Percentiles rank a stretch among this genome's conserved stretches.
Evolutionary conservation across 2,329 filamentous ascomycete genomes (phyloP).

Genomic region (Coniochaeta ligniaria): DNA sequence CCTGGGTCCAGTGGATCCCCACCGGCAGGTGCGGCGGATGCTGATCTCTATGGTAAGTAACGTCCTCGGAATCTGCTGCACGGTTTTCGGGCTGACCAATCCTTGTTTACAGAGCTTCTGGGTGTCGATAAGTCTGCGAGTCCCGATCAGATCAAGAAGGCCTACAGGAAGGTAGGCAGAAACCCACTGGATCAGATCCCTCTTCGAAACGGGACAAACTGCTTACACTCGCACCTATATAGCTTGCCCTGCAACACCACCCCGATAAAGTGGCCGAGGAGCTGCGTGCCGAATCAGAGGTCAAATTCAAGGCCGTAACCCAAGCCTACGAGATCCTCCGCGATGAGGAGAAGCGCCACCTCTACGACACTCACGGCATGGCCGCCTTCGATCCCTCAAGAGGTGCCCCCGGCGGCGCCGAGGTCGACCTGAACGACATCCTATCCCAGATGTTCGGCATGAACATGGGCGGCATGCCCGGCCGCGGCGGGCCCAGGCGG

Average conservation of each 20-base stretch:
- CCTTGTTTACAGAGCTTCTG: conserved; percentile 58
- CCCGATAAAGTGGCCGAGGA: conserved; percentile 92
- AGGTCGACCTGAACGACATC: conserved; percentile 85
- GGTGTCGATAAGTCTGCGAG: conserved; percentile 65
- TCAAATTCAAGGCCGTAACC: conserved; percentile 86
- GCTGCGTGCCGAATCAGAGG: conserved; percentile 76
- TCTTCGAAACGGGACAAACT: no score
- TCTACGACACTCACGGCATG: conserved; percentile 96
- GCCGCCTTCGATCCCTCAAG: conserved; percentile 79
- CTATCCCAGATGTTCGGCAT: conserved; percentile 87
- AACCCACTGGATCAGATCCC: not conserved
- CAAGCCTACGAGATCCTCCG: conserved; percentile 97
- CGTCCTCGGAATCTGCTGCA: not conserved
- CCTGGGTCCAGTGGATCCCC: conserved; percentile 11
- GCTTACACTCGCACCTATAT: not conserved
- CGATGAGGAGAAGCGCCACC: conserved; percentile 85
- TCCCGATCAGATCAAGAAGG: conserved; percentile 84
- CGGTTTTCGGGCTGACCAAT: not conserved
- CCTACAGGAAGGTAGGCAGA: conserved; percentile 75
- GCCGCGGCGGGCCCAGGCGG: conserved; percentile 47
- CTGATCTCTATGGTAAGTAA: conserved; percentile 49
- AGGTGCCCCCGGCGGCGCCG: conserved; percentile 57
- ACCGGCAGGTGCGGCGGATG: conserved; percentile 30
- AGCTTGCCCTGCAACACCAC: conserved; percentile 84
- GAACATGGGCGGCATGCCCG: conserved; percentile 44